Evolutionary conservation across 306 rosid genomes (phyloP).

Genomic region (Biancaea sappan): DNA sequence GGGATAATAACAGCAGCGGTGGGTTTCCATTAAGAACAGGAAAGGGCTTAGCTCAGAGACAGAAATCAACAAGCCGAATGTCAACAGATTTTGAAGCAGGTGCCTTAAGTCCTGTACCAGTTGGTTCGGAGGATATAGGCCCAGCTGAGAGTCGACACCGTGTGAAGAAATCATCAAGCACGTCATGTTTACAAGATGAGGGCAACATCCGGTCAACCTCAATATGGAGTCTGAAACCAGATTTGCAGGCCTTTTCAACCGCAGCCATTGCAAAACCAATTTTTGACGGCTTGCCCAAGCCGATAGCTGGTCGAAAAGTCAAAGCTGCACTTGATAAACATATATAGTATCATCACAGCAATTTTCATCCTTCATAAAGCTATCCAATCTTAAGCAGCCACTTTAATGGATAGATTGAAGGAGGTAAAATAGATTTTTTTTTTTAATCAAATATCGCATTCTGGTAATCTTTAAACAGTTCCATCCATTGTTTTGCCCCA

Average conservation of each 20-base stretch:
- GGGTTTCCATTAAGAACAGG: constrained; percentile 56
- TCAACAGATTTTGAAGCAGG: constrained; percentile 41
- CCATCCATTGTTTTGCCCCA: constrained; percentile 26
- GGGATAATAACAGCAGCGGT: constrained; percentile 40
- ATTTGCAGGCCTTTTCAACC: constrained; percentile 53
- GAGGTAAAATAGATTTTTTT: constrained; percentile 2
- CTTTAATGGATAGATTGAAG: constrained; percentile 21
- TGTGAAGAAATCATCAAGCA: constrained; percentile 65
- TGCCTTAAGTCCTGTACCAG: constrained; percentile 44
- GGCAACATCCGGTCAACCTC: constrained; percentile 52
- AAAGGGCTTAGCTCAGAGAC: constrained; percentile 65
- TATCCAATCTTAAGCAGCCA: constrained; percentile 24
- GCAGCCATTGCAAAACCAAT: constrained; percentile 29
- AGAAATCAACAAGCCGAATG: constrained; percentile 50
- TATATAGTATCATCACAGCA: background rate
- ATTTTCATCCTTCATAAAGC: constrained; percentile 37
- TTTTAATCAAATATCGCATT: constrained; percentile 1
- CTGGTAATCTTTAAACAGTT: constrained; percentile 20
- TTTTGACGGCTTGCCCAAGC: constrained; percentile 62
- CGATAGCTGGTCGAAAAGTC: constrained; percentile 51
- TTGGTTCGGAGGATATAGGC: constrained; percentile 44
- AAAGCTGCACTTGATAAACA: constrained; percentile 70
- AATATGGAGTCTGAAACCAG: constrained; percentile 54
- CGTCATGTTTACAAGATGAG: constrained; percentile 61
- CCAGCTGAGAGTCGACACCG: constrained; percentile 36